phyloP scores from a whole-genome alignment of 164 flowering plant genomes.

The Cinnamomum micranthum region DNA sequence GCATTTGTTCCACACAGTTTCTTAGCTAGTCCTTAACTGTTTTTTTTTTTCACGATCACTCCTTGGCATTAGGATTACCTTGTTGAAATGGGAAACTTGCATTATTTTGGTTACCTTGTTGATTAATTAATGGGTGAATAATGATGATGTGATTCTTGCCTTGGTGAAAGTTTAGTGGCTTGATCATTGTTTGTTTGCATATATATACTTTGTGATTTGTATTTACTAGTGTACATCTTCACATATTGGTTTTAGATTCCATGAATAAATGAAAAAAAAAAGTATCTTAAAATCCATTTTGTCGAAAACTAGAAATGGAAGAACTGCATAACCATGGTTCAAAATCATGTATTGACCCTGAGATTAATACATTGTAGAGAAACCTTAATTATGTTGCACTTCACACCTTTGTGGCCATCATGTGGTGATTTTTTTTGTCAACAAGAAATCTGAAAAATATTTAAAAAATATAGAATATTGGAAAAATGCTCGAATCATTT shows the following conservation, averaged over 20 bases:
- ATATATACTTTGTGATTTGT: not conserved
- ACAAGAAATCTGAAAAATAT: no score
- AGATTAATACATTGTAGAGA: no score
- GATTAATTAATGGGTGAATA: not conserved
- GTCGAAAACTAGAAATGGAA: not conserved
- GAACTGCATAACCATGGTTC: not conserved
- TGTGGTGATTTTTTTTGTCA: no score
- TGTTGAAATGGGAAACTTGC: not conserved
- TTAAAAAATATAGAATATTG: no score
- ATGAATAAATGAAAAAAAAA: not conserved
- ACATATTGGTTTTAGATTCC: not conserved
- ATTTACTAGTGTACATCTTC: not conserved
- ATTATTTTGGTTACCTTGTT: not conserved
- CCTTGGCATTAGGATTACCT: not conserved
- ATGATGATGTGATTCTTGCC: no score
- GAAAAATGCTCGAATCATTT: no score
- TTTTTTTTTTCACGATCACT: not conserved
- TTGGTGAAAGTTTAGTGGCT: not conserved
- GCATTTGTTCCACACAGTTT: not conserved
- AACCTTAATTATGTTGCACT: no score
- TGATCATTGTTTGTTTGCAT: not conserved
- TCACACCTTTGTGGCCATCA: no score
- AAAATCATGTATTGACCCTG: no score
- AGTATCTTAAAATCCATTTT: no score
- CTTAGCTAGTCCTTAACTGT: not conserved